Conservation (phyloP, 2,329 filamentous ascomycete genomes). For the Paecilomyces dactylethromorphus region DNA sequence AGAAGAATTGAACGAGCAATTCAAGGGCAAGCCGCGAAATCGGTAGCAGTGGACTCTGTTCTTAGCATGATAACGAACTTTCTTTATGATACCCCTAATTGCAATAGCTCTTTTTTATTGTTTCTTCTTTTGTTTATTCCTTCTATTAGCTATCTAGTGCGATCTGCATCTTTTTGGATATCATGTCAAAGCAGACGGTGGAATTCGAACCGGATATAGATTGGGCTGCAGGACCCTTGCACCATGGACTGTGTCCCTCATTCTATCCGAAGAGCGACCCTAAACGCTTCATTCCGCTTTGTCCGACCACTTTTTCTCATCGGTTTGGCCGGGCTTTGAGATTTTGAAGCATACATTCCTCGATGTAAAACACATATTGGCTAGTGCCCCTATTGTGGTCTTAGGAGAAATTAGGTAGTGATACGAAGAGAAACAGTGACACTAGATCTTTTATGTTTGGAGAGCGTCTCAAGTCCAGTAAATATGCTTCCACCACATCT, state of each 20-base stretch:
- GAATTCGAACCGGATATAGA: constrained; percentile 12
- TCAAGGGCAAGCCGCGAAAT: constrained; percentile 30
- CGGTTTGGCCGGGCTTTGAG: constrained; percentile 11
- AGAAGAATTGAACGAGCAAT: constrained; percentile 36
- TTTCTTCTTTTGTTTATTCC: neutral
- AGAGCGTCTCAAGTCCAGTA: too few species aligned
- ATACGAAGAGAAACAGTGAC: too few species aligned
- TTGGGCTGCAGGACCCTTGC: constrained; percentile 14
- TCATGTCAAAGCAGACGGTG: neutral
- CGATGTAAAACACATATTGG: too few species aligned
- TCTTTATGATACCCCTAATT: constrained; percentile 14
- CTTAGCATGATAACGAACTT: neutral
- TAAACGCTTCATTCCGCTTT: constrained; percentile 15
- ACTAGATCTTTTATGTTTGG: too few species aligned
- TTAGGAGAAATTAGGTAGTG: too few species aligned
- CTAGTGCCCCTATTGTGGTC: too few species aligned
- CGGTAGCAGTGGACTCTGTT: constrained; percentile 11
- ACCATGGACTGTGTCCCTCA: constrained; percentile 16
- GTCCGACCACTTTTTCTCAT: constrained; percentile 6
- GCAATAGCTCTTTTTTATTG: constrained; percentile 4
- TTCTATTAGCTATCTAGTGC: neutral
- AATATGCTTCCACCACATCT: too few species aligned
- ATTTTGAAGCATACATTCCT: constrained; percentile 11
- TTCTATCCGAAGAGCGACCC: constrained; percentile 18
- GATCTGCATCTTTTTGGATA: neutral